Evolutionary conservation across 2,329 filamentous ascomycete genomes (phyloP).

Genomic region (Leptoxyphium fumago): DNA sequence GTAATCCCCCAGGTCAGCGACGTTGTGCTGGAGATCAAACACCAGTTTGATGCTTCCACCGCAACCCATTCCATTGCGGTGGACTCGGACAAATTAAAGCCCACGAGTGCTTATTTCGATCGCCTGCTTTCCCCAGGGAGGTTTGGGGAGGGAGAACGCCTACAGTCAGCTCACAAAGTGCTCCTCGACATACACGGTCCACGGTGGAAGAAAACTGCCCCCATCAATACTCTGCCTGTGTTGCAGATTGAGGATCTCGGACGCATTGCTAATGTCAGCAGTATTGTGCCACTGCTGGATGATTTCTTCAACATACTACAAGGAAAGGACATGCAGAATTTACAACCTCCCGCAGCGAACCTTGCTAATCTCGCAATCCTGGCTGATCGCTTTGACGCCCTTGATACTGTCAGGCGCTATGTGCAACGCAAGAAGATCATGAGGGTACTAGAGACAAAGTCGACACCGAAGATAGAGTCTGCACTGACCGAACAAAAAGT

Average conservation of each 20-base stretch:
- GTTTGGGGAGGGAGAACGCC: conserved; percentile 47
- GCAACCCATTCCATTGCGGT: conserved; percentile 51
- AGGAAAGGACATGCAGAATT: conserved; percentile 27
- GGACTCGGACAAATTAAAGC: conserved; percentile 39
- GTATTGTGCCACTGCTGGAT: conserved; percentile 35
- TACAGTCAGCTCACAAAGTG: conserved; percentile 37
- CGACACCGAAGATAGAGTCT: conserved; percentile 24
- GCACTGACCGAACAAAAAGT: conserved; percentile 46
- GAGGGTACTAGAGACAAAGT: conserved; percentile 28
- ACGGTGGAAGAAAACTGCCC: conserved; percentile 31
- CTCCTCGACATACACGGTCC: conserved; percentile 35
- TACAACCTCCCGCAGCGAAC: conserved; percentile 39
- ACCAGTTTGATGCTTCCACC: conserved; percentile 41
- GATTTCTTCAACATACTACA: conserved; percentile 57
- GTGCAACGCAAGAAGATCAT: conserved; percentile 33
- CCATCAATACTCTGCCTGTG: conserved; percentile 42
- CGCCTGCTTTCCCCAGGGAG: conserved; percentile 48
- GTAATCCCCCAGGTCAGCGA: conserved; percentile 46
- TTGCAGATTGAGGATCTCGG: conserved; percentile 54
- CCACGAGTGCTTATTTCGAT: conserved; percentile 54
- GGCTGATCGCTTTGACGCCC: conserved; percentile 59
- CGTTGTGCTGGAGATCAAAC: conserved; percentile 50
- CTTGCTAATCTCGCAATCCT: conserved; percentile 54
- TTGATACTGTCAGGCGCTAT: conserved; percentile 39
- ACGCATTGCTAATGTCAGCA: conserved; percentile 49